phyloP scores from a whole-genome alignment of 139 green algal genomes.

The Parachlorella kessleri region DNA sequence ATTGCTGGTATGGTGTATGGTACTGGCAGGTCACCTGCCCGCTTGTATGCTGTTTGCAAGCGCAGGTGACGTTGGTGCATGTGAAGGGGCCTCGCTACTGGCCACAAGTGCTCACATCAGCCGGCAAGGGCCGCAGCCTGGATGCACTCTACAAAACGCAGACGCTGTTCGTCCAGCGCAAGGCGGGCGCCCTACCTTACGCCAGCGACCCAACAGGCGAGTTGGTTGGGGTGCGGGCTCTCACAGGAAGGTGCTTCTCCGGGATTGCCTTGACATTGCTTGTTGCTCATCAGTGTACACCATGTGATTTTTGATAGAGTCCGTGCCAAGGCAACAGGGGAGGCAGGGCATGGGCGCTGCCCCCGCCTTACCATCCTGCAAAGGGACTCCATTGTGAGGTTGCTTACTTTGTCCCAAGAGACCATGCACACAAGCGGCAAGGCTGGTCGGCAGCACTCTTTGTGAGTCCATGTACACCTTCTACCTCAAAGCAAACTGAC shows the following conservation, averaged over 20 bases:
- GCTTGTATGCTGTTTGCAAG: too few species aligned
- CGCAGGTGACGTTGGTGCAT: not conserved
- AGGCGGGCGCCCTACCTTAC: constrained; percentile 64
- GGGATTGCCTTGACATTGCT: not conserved
- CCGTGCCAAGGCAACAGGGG: not conserved
- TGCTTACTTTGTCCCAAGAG: too few species aligned
- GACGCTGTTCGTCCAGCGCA: constrained; percentile 78
- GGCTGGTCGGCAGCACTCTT: too few species aligned
- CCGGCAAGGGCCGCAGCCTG: constrained; percentile 6
- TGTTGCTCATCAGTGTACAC: not conserved
- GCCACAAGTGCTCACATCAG: constrained; percentile 48
- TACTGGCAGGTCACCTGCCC: too few species aligned
- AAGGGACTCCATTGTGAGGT: not conserved
- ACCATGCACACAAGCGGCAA: too few species aligned
- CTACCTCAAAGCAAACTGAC: not conserved
- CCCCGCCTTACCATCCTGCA: not conserved
- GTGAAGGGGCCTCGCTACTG: constrained; percentile 80
- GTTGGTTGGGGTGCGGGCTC: not conserved
- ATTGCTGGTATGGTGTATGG: too few species aligned
- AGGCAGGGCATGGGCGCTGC: too few species aligned
- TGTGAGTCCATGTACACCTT: too few species aligned
- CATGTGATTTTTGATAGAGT: not conserved
- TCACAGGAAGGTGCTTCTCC: not conserved
- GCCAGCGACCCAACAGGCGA: constrained; percentile 56
- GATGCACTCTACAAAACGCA: constrained; percentile 35